phyloP scores from a whole-genome alignment of 495 filamentous ascomycete genomes.

The Tuber umbilicatum region DNA sequence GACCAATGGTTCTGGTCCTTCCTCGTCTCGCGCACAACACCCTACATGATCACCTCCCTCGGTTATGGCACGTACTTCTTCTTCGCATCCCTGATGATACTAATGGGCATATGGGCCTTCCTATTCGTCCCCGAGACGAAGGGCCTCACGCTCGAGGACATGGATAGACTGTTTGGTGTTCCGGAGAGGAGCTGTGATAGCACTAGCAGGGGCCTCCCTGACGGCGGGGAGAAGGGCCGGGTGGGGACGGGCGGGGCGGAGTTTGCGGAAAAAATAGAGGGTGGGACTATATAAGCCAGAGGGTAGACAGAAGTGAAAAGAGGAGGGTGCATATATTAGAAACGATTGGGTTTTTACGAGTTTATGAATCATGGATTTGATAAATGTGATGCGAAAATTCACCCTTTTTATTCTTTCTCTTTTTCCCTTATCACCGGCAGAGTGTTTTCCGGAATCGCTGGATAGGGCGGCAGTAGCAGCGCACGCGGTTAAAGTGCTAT shows the following conservation, averaged over 20 bases:
- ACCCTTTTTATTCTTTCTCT: background rate
- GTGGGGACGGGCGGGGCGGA: background rate
- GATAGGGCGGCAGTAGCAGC: background rate
- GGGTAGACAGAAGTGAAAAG: too few relatives aligned
- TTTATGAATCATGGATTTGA: background rate
- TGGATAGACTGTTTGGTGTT: slow-evolving; percentile 44
- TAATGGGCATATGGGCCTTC: slow-evolving; percentile 59
- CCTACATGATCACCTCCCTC: slow-evolving; percentile 64
- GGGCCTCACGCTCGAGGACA: slow-evolving; percentile 50
- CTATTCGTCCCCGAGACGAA: slow-evolving; percentile 52
- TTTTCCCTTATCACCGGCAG: background rate
- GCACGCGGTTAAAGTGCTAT: too few relatives aligned
- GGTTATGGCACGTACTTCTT: slow-evolving; percentile 72
- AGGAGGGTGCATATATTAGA: background rate
- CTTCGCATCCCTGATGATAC: slow-evolving; percentile 65
- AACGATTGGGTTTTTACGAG: background rate
- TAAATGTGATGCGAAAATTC: background rate
- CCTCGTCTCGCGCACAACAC: slow-evolving; percentile 37
- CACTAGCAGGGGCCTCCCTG: background rate
- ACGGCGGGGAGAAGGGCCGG: background rate
- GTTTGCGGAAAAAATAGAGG: background rate
- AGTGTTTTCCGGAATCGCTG: too few relatives aligned
- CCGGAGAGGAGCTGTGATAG: slow-evolving; percentile 18
- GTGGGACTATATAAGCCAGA: background rate
- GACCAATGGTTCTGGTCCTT: slow-evolving; percentile 41